phyloP scores from a whole-genome alignment of 495 filamentous ascomycete species.

The Margaritispora aquatica region DNA sequence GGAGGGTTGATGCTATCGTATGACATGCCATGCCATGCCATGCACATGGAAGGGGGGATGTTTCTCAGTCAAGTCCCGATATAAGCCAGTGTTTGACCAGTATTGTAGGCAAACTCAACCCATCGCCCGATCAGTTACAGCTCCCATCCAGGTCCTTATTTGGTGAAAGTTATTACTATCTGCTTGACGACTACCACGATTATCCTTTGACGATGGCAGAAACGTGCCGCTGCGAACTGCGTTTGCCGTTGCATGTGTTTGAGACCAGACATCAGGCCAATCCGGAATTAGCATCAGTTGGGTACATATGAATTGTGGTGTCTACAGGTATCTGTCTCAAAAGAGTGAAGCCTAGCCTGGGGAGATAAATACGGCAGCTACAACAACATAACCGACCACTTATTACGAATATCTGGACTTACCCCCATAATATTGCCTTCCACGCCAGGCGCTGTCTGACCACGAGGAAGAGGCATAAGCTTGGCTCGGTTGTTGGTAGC shows the following conservation, averaged over 20 bases:
- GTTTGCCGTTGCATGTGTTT: neutral
- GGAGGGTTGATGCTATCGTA: constrained; percentile 8
- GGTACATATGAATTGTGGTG: too few species aligned
- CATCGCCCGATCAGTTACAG: neutral
- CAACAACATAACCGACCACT: too few species aligned
- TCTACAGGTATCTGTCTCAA: too few species aligned
- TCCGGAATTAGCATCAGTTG: neutral
- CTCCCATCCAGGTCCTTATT: too few species aligned
- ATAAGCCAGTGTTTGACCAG: neutral
- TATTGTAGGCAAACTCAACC: neutral
- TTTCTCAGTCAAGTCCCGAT: too few species aligned
- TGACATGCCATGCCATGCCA: constrained; percentile 9
- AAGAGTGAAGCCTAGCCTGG: too few species aligned
- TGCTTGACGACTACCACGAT: neutral
- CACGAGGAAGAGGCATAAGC: neutral
- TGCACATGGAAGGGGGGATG: constrained; percentile 4
- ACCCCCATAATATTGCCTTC: neutral
- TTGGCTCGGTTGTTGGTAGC: neutral
- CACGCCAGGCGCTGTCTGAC: too few species aligned
- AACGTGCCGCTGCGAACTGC: neutral
- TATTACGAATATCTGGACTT: too few species aligned
- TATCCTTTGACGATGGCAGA: neutral
- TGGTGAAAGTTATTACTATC: too few species aligned
- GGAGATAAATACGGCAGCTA: too few species aligned
- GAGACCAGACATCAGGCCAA: neutral